Evolutionary conservation across 1,284 basidiomycete genomes (phyloP).

Genomic region (Leccinum cinnamomeum): DNA sequence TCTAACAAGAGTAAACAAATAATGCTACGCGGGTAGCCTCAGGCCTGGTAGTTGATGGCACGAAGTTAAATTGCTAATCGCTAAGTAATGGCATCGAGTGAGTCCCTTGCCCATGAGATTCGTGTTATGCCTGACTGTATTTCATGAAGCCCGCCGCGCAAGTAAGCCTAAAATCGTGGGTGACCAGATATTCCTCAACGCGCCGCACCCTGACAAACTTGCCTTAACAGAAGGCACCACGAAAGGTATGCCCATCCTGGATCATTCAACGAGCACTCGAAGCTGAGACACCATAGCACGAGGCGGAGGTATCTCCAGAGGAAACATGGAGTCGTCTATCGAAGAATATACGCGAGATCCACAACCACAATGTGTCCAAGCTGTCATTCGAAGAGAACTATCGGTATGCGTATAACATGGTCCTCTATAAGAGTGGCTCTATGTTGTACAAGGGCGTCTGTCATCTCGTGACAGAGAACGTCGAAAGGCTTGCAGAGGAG

Average conservation of each 20-base stretch:
- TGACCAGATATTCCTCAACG: slow-evolving; percentile 24
- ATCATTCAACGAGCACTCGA: background rate
- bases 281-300: slow-evolving; percentile 48
- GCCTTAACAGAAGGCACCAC: slow-evolving; percentile 51
- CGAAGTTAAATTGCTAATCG: slow-evolving; percentile 12
- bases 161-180: slow-evolving; percentile 52
- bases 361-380: slow-evolving; percentile 90
- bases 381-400: slow-evolving; percentile 98
- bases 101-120: slow-evolving; percentile 19
- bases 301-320: slow-evolving; percentile 64
- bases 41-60: slow-evolving; percentile 18
- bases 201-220: slow-evolving; percentile 23
- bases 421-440: slow-evolving; percentile 83
- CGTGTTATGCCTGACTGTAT: slow-evolving; percentile 2
- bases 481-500: slow-evolving; percentile 77
- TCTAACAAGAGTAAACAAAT: slow-evolving; percentile 36
- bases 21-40: background rate
- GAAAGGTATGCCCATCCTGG: slow-evolving; percentile 41
- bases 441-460: slow-evolving; percentile 89
- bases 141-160: slow-evolving; percentile 40
- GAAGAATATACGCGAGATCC: slow-evolving; percentile 91
- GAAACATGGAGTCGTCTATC: slow-evolving; percentile 77
- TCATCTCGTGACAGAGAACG: slow-evolving; percentile 78
- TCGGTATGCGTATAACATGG: slow-evolving; percentile 93
- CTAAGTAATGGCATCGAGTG: slow-evolving; percentile 45